A percentile compares a stretch with the other conserved stretches of the same genome.
These are phyloP conservation scores for Furcasterigmium sp. DNA, from an alignment of 2,329 filamentous ascomycete genomes.

Conservation along the genomic window DNA sequence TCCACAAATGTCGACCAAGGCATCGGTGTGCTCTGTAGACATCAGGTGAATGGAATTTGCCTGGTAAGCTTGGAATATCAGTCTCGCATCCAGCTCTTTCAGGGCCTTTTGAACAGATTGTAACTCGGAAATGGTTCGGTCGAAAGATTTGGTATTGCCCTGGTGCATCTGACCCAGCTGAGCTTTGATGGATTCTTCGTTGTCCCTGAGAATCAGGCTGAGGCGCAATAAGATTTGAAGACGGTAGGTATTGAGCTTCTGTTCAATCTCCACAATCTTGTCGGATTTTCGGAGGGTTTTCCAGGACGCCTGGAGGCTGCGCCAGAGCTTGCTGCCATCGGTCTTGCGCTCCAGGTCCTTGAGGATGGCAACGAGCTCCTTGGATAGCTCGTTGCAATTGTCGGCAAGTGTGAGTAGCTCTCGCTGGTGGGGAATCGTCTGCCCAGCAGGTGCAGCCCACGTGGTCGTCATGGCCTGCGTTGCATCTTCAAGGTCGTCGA, in stretches of 20 bases:
- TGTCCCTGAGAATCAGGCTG: not conserved
- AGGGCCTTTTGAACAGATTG: not conserved
- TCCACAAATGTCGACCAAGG: not conserved
- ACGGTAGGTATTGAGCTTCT: not conserved
- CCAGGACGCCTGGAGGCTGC: not conserved
- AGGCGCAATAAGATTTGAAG: not conserved
- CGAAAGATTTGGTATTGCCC: not conserved
- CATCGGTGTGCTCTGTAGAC: too few species aligned
- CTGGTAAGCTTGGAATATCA: not conserved
- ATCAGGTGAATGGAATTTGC: not conserved
- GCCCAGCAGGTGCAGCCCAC: too few species aligned
- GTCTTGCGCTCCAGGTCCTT: not conserved
- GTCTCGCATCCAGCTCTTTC: not conserved
- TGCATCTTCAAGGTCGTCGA: conserved; percentile 20
- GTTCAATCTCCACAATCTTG: not conserved
- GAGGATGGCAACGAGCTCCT: not conserved
- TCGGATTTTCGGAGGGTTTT: not conserved
- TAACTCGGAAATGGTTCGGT: not conserved
- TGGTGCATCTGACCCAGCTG: too few species aligned
- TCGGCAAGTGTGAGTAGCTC: too few species aligned
- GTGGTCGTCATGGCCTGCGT: too few species aligned
- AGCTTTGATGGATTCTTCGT: not conserved
- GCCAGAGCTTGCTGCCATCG: not conserved
- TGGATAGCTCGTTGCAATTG: not conserved
- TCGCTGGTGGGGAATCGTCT: too few species aligned